A percentile compares a stretch with the other conserved stretches of the same genome.
Conservation (phyloP, 2,329 filamentous ascomycete species). For the Claviceps maximensis region DNA sequence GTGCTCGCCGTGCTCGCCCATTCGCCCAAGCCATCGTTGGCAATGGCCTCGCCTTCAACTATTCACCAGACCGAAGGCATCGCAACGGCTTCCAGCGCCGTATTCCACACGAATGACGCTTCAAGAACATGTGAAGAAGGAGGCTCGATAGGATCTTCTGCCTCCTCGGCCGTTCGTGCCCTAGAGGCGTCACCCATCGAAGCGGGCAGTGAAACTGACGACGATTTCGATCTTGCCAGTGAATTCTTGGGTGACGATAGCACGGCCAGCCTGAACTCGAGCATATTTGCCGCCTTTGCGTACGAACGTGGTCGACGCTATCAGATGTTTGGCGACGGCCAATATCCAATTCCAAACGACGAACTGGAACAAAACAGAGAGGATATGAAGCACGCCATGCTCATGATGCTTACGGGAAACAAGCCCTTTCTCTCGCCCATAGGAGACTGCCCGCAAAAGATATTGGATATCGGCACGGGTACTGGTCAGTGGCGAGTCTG, state of each 20-base stretch:
- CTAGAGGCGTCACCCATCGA: constrained; percentile 1
- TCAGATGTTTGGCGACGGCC: constrained; percentile 20
- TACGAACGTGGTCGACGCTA: constrained; percentile 14
- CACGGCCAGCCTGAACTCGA: constrained; percentile 5
- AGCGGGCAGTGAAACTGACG: constrained; percentile 1
- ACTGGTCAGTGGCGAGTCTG: constrained; percentile 4
- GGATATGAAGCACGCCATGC: constrained; percentile 27
- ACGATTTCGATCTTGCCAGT: constrained; percentile 4
- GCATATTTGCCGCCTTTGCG: constrained; percentile 6
- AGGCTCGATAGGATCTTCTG: background rate
- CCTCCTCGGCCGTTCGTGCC: background rate
- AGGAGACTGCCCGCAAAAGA: constrained; percentile 17
- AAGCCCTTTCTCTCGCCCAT: constrained; percentile 29
- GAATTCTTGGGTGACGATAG: constrained; percentile 1
- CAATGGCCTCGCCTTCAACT: background rate
- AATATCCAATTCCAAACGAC: constrained; percentile 27
- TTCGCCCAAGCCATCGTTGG: background rate
- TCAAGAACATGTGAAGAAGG: background rate
- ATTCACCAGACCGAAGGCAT: background rate
- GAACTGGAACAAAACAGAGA: constrained; percentile 25
- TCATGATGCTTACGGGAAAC: constrained; percentile 20
- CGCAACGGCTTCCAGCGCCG: background rate
- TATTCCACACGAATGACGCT: background rate
- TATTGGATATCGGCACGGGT: constrained; percentile 28
- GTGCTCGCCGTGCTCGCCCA: background rate